Conservation (phyloP, 495 filamentous ascomycete species). For the Penicillium fimorum region DNA sequence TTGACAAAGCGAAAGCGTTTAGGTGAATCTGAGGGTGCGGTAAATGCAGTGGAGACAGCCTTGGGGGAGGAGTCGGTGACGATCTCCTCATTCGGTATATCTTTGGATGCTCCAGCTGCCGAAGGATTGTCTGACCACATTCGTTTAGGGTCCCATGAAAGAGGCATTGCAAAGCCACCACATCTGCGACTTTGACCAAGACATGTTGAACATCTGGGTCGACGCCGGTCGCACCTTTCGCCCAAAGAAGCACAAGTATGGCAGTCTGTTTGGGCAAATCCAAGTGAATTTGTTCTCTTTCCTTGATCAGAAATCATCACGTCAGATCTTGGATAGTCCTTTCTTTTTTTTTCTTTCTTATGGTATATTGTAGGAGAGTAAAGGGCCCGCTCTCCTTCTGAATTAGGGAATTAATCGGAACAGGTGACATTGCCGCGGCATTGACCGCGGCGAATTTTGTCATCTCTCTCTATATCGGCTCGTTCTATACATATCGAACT, state of each 20-base stretch:
- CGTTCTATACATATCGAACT: too few species aligned
- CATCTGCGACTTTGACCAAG: constrained; percentile 9
- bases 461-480: not conserved
- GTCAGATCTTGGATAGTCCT: constrained; percentile 2
- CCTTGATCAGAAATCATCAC: constrained; percentile 11
- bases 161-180: constrained; percentile 6
- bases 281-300: constrained; percentile 22
- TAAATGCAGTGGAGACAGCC: not conserved
- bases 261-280: constrained; percentile 20
- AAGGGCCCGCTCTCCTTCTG: not conserved
- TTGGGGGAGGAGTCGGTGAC: not conserved
- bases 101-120: not conserved
- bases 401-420: not conserved
- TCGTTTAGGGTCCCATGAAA: not conserved
- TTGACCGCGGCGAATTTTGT: not conserved
- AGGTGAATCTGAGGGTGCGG: not conserved
- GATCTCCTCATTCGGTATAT: constrained; percentile 1
- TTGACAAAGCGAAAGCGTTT: not conserved
- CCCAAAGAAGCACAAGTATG: constrained; percentile 20
- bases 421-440: constrained; percentile 1
- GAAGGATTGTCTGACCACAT: constrained; percentile 1
- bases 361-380: not conserved
- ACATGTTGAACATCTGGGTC: constrained; percentile 14
- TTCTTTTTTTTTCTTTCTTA: not conserved
- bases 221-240: constrained; percentile 16